phyloP scores from a whole-genome alignment of 2,329 filamentous ascomycete species.

The Rugonectria rugulosa region DNA sequence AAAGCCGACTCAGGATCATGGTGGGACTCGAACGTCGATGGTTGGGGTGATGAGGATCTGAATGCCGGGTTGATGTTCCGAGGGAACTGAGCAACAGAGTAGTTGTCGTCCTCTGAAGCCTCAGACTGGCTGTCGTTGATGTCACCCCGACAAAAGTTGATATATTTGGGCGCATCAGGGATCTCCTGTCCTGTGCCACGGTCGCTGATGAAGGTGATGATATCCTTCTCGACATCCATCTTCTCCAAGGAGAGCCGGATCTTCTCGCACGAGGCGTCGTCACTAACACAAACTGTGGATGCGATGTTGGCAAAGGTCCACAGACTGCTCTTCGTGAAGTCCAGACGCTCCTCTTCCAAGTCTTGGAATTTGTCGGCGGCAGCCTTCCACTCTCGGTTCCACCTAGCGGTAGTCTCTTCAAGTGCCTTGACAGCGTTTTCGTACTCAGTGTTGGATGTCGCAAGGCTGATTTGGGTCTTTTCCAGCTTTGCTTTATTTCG shows the following conservation, averaged over 20 bases:
- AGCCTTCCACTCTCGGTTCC: conserved; percentile 98
- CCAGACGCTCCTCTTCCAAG: conserved; percentile 93
- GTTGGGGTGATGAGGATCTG: conserved; percentile 93
- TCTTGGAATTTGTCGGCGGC: conserved; percentile 99
- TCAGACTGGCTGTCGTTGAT: conserved; percentile 82
- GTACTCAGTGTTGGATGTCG: conserved; percentile 90
- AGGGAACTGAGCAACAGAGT: conserved; percentile 95
- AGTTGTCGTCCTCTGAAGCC: conserved; percentile 83
- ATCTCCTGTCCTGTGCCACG: conserved; percentile 95
- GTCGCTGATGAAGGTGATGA: conserved; percentile 85
- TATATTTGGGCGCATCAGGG: conserved; percentile 94
- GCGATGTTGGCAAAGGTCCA: conserved; percentile 99
- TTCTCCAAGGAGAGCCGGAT: conserved; percentile 91
- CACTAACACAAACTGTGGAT: conserved; percentile 96
- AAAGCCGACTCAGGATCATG: conserved; percentile 83
- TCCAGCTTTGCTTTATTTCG: conserved; percentile 99
- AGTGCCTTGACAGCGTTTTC: conserved; percentile 91
- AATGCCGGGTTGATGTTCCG: conserved; percentile 95
- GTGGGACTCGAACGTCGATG: conserved; percentile 90
- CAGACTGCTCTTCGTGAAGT: conserved; percentile 96
- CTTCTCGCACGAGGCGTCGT: conserved; percentile 96
- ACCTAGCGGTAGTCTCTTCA: conserved; percentile 92
- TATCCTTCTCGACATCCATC: conserved; percentile 97
- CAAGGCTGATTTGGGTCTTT: conserved; percentile 96
- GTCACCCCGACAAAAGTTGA: conserved; percentile 97